Evolutionary conservation across 768 basidiomycete genomes (phyloP).

Genomic region (Termitomyces sp.): DNA sequence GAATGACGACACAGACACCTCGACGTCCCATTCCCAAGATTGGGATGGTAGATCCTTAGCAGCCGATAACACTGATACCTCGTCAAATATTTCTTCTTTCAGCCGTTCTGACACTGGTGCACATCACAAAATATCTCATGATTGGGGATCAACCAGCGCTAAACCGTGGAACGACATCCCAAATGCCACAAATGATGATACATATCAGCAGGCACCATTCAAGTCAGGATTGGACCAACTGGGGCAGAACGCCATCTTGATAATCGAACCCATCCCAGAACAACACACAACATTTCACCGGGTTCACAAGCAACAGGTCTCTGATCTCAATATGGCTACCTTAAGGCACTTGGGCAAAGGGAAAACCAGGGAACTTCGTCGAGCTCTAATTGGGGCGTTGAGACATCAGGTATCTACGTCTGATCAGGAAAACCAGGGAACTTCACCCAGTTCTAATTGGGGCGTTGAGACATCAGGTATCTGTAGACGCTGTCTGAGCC

Average conservation of each 20-base stretch:
- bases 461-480: too few relatives aligned
- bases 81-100: too few relatives aligned
- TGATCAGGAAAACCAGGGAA: too few relatives aligned
- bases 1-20: slow-evolving; percentile 3
- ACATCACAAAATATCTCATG: too few relatives aligned
- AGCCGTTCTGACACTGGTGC: slow-evolving; percentile 4
- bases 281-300: neutral
- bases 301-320: slow-evolving; percentile 9
- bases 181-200: too few relatives aligned
- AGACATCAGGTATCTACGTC: too few relatives aligned
- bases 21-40: neutral
- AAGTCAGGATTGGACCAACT: slow-evolving; percentile 7
- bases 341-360: slow-evolving; percentile 10
- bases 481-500: neutral
- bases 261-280: neutral
- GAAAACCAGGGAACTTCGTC: slow-evolving; percentile 1
- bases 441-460: too few relatives aligned
- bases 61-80: neutral
- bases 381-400: neutral
- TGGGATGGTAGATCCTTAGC: neutral
- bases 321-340: too few relatives aligned
- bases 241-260: slow-evolving; percentile 3
- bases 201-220: slow-evolving; percentile 5
- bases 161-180: too few relatives aligned
- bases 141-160: too few relatives aligned